Evolutionary conservation across 768 basidiomycete genomes (phyloP), one percentile per base, ranked within the genome.

Genomic region (Sporobolomyces pararoseus): DNA sequence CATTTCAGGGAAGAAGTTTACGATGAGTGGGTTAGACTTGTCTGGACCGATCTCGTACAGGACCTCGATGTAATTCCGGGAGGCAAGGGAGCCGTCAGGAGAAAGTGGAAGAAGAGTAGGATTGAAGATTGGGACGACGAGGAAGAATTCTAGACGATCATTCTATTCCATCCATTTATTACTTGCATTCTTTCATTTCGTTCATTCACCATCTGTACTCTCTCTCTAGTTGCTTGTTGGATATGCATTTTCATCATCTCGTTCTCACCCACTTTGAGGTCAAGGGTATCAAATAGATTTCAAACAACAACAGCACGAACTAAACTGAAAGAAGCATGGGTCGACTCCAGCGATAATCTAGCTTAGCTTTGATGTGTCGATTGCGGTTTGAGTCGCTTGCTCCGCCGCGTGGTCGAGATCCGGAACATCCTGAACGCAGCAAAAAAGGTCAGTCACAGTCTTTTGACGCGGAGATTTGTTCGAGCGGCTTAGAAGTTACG

Each of bases 1-100:
- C 72, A 73, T 31, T 73, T 73, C 64, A 32, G 64, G 0, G 52
- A 27, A 12, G 59, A 64, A 31, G 72, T 73, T 19, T 73, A 73
- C 52, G 72, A 69, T 19, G 67, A 57, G 29, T 73, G 72, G 72
- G 67, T 66, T 1, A n/a, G 67, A 21, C 19, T 73, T 17, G 44
- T 73, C 3, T 73, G 72, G 72, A 73, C 67, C 7, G 72, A 73
- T 57, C 35, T 70, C n/a, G 16, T 53, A 7, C 19, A 27, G 10
- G 67, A 62, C 2, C 44, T 42, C 25, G 54, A 50, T 4, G 23
- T 14, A 46, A 50, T 9, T 42, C 10, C 39, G 9, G 39, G 34
- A 57, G 58, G 27, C 7, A 29, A 57, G 31, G 35, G n/a, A n/a
- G n/a, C n/a, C n/a, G n/a, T n/a, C n/a, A 44, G 58, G 51, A 44